Conservation (phyloP, 345 rosid genomes). For the Aquilaria sinensis region DNA sequence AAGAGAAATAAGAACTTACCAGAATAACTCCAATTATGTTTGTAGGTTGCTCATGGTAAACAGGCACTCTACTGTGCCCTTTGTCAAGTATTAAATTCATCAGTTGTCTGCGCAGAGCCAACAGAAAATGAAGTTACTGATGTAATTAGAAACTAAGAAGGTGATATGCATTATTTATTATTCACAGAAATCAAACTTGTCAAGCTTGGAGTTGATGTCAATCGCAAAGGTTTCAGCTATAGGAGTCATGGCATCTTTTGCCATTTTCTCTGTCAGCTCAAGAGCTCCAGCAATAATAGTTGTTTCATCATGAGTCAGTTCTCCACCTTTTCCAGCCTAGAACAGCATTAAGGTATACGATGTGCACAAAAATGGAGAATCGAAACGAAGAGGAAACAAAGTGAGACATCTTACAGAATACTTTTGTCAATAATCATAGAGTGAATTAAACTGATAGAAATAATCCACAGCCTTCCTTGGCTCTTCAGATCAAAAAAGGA, state of each 20-base stretch:
- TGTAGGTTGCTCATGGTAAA: conserved; percentile 80
- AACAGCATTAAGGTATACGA: not conserved
- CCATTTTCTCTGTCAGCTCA: conserved; percentile 75
- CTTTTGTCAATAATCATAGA: no score
- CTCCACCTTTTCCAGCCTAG: conserved; percentile 98
- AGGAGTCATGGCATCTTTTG: conserved; percentile 81
- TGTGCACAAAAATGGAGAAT: not conserved
- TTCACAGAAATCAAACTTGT: conserved; percentile 36
- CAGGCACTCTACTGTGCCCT: conserved; percentile 99
- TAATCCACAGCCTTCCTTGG: not conserved
- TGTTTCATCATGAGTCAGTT: conserved; percentile 89
- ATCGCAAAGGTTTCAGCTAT: conserved; percentile 67
- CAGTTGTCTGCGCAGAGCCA: conserved; percentile 39
- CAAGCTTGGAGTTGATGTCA: conserved; percentile 76
- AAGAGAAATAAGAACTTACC: conserved; percentile 28
- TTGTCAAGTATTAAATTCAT: conserved; percentile 85
- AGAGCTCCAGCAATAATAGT: conserved; percentile 98
- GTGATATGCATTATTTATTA: conserved; percentile 2
- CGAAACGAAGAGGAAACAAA: no score
- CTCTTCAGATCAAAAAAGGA: no score
- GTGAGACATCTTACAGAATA: no score
- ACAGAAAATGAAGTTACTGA: no score
- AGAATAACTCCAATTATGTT: conserved; percentile 90
- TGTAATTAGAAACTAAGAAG: not conserved
- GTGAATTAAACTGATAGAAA: not conserved